Base-by-base conservation (phyloP, 257 asterid species). In the Fraxinus anomala region DNA sequence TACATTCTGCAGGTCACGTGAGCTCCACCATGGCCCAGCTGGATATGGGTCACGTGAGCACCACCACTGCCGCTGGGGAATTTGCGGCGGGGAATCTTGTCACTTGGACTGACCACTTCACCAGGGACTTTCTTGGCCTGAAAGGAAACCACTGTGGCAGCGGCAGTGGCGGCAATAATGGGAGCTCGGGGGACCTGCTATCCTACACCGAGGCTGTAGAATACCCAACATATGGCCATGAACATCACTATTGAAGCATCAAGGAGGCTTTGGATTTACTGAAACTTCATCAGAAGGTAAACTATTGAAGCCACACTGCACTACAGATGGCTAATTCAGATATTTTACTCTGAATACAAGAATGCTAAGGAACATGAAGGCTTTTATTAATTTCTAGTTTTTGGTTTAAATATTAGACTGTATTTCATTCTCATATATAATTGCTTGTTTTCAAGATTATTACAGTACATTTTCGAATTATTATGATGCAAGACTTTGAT, bases 81-180 rank as follows among this genome's bases (percentile, higher is more conserved):
- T 42, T 79, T 10, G 24, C 66, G 7, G 17, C 86, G 0, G 82
- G 74, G 23, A 73, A 61, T 42, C 47, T 85, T 3, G 76, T 78
- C 9, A 70, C 49, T 23, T 87, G 90, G 90, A 81, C 66, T 28
- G 88, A 87, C 26, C 78, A 79, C 26, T 63, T 84, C 47, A 87
- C 90, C 21, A 76, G 90, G 72, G 89, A 87, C 75, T 87, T 87
- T 74, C 88, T 87, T 5, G 90, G 90, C 11, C 72, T 87, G 75
- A 85, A 85, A 0, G 83, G 84, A 17, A 82, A 76, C 72, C 79
- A 81, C 3, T 39, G 77, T n/a, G 74, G 76, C 10, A 65, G 54
- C 1, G 71, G 63, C n/a, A 66, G 76, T 9, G 56, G 54, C 1
- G 66, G 69, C 23, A 59, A 19, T 30, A 77, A 76, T 40, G 82